These are phyloP conservation scores for Ogataea zsoltii DNA, from an alignment of 805 yeast species.

Conservation along the genomic window DNA sequence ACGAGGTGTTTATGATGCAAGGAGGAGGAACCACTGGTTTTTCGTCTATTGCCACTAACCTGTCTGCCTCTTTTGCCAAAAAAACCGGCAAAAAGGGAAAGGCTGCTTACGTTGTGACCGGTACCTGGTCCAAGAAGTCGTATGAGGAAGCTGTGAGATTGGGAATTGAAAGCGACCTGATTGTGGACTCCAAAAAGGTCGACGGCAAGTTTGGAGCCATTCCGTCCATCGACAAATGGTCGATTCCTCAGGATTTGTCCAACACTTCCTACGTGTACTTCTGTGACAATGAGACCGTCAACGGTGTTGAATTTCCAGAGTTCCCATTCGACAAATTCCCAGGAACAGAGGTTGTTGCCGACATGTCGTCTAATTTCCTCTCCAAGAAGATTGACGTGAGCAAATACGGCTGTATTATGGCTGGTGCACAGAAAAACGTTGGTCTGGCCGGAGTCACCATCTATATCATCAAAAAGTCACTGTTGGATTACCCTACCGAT, in stretches of 20 bases:
- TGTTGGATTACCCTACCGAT: constrained; percentile 67
- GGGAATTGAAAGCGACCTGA: constrained; percentile 70
- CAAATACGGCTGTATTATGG: constrained; percentile 86
- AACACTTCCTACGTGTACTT: constrained; percentile 82
- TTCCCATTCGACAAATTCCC: constrained; percentile 57
- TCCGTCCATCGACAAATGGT: constrained; percentile 69
- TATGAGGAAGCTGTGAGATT: constrained; percentile 83
- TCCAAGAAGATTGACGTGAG: constrained; percentile 79
- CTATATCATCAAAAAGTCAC: constrained; percentile 81
- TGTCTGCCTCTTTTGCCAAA: constrained; percentile 66
- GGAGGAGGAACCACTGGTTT: constrained; percentile 99
- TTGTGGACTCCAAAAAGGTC: constrained; percentile 61
- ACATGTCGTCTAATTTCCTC: constrained; percentile 90
- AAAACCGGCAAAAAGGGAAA: constrained; percentile 73
- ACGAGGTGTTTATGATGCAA: constrained; percentile 92
- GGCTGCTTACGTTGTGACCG: constrained; percentile 87
- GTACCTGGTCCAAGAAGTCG: constrained; percentile 91
- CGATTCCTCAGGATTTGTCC: constrained; percentile 52
- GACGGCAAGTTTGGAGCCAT: constrained; percentile 64
- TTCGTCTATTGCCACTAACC: constrained; percentile 80
- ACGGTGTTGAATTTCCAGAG: constrained; percentile 78
- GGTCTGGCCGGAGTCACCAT: constrained; percentile 95
- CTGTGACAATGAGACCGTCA: constrained; percentile 97
- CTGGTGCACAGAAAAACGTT: constrained; percentile 98
- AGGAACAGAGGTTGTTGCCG: constrained; percentile 83